phyloP scores from a whole-genome alignment of 176 grass and related monocot genomes.

The Oryza longistaminata region DNA sequence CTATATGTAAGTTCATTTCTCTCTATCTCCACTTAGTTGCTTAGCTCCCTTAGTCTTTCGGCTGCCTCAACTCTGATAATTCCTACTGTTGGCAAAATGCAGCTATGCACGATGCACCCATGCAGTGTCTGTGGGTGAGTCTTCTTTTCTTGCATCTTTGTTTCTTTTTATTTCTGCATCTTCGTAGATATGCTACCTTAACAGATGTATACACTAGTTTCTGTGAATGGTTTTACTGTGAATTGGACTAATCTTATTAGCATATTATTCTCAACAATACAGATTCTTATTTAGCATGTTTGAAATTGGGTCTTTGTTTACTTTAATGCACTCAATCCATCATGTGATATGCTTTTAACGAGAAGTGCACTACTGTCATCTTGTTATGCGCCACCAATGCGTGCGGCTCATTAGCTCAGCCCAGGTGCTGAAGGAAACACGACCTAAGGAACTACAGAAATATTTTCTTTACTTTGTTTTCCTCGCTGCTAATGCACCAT shows the following conservation, averaged over 20 bases:
- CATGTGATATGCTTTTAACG: background rate
- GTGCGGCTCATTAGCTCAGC: too few species aligned
- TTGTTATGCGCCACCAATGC: background rate
- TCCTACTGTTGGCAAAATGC: slow-evolving; percentile 29
- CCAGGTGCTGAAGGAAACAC: too few species aligned
- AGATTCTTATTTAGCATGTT: background rate
- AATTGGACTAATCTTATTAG: too few species aligned
- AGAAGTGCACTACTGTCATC: background rate
- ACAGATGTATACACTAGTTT: background rate
- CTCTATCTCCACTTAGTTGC: background rate
- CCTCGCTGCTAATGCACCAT: too few species aligned
- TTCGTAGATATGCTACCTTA: too few species aligned
- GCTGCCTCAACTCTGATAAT: background rate
- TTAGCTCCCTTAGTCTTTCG: background rate
- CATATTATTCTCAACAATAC: background rate
- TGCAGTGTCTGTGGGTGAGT: slow-evolving; percentile 80
- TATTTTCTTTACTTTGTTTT: background rate
- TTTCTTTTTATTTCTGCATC: background rate
- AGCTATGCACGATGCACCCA: slow-evolving; percentile 90
- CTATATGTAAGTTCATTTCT: slow-evolving; percentile 62
- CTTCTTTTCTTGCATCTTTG: background rate
- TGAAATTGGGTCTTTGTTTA: background rate
- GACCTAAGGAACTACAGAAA: background rate
- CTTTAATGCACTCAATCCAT: background rate
- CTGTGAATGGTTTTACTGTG: background rate